Base-by-base conservation (phyloP, 306 rosid genomes). In the Dryas octopetala region DNA sequence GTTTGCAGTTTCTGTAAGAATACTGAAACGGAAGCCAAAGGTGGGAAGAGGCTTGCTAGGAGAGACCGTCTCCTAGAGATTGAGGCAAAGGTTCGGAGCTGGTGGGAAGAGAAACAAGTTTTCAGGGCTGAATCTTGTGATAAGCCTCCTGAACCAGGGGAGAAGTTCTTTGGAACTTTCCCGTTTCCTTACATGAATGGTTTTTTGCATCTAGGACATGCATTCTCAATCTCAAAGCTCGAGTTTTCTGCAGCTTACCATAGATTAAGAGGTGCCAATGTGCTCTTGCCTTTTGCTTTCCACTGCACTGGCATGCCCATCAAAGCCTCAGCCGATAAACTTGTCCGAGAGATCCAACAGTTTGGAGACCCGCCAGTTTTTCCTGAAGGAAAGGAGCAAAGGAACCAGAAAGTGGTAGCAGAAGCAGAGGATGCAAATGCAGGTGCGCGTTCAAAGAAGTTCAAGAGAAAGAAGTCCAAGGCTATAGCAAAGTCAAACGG, bases 251-350 rank as follows among this genome's bases (percentile, higher is more conserved):
- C 96, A 0, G 98, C 98, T 2, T 93, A 71, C 70, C 98, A 93
- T 69, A 75, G 98, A 61, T 59, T 93, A 15, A 85, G 89, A 47
- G 98, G 98, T 16, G 93, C 96, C 54, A 89, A 90, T 44, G 98
- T 93, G 49, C 83, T 93, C 7, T 77, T 90, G 5, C 98, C 98
- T 47, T 93, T 93, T 28, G 95, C 85, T 46, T 93, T 93, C 76
- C 98, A 93, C 65, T 93, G 98, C 89, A 93, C 98, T 0, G 98
- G 98, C 70, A 89, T 93, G 98, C 98, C 98, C 0, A 90, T 93
- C 79, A 93, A 93, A 75, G 98, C 98, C 61, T 90, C 98, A 1
- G 96, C 98, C 0, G 98, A 93, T 81, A 93, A 93, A 52, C 87
- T 93, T 43, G 86, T 86, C 4, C 80, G 96, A 55, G 98, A 93